A percentile compares a stretch with the other conserved stretches of the same genome.
These are phyloP conservation scores for Plasmodium sp. DNA, from an alignment of 169 alveolate genomes.

Conservation along the genomic window DNA sequence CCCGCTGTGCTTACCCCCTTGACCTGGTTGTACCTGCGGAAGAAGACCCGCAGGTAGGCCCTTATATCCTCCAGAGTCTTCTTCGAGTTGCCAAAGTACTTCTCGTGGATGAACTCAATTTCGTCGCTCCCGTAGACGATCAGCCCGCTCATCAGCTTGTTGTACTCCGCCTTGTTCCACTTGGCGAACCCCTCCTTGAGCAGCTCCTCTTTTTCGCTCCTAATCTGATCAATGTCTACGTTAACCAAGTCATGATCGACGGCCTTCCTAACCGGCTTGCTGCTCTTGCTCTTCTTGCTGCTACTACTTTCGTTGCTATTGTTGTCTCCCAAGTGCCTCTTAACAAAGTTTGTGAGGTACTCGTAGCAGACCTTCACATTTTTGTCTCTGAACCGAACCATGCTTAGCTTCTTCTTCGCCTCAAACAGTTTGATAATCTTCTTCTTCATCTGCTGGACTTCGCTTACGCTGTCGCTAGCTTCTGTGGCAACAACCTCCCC, in stretches of 20 bases:
- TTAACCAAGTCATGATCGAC: conserved; percentile 10
- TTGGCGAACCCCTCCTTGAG: conserved; percentile 40
- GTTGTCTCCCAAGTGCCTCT: neutral
- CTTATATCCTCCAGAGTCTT: conserved; percentile 50
- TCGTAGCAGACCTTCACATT: conserved; percentile 32
- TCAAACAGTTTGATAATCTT: conserved; percentile 24
- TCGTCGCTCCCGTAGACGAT: conserved; percentile 39
- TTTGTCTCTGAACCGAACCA: conserved; percentile 33
- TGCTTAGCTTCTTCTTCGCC: conserved; percentile 11
- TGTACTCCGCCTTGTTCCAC: conserved; percentile 66
- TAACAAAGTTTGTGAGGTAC: conserved; percentile 15
- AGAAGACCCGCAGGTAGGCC: conserved; percentile 35
- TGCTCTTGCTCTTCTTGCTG: conserved; percentile 4
- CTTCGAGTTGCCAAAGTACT: conserved; percentile 42
- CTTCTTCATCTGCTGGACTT: neutral
- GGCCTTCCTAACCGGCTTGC: neutral
- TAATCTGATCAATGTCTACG: conserved; percentile 40
- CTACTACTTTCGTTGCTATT: neutral
- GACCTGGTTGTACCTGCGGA: conserved; percentile 29
- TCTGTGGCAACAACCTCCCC: neutral
- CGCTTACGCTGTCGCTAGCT: neutral
- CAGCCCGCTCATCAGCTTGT: conserved; percentile 45
- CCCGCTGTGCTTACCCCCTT: conserved; percentile 35
- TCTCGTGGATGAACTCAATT: conserved; percentile 38
- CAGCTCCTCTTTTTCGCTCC: conserved; percentile 25